Conservation (phyloP, 352 stramenopile genomes). For the Globisporangium cylindrosporum region DNA sequence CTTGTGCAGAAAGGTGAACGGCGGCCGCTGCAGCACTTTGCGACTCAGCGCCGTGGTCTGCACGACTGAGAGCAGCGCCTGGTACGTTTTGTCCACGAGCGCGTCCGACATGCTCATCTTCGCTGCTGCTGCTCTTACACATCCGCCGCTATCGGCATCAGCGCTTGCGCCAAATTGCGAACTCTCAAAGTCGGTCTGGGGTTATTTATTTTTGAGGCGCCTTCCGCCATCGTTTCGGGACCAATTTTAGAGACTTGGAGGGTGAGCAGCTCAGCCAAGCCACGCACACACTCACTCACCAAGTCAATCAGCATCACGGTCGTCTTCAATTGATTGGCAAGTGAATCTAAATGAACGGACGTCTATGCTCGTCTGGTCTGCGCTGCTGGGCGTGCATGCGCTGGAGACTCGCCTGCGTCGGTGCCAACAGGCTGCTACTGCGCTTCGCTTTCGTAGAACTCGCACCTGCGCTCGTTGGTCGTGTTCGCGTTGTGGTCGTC, state of each 20-base stretch:
- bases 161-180: not conserved
- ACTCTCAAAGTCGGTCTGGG: not conserved
- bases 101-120: constrained; percentile 17
- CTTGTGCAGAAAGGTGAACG: constrained; percentile 85
- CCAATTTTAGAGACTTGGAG: constrained; percentile 7
- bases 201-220: constrained; percentile 4
- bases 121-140: not conserved
- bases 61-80: constrained; percentile 55
- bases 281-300: not conserved
- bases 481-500: constrained; percentile 2
- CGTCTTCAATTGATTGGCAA: too few species aligned
- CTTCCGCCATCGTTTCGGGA: not conserved
- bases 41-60: constrained; percentile 66
- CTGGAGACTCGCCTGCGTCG: constrained; percentile 65
- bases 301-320: not conserved
- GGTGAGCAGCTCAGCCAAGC: not conserved
- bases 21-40: constrained; percentile 64
- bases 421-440: constrained; percentile 53
- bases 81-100: constrained; percentile 64
- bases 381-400: constrained; percentile 33
- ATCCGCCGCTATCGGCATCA: not conserved
- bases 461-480: not conserved
- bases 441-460: constrained; percentile 14
- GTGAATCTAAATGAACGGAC: constrained; percentile 36
- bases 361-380: constrained; percentile 25